Conservation (phyloP, 2,329 filamentous ascomycete genomes). For the Aspergillus quadricinctus region DNA sequence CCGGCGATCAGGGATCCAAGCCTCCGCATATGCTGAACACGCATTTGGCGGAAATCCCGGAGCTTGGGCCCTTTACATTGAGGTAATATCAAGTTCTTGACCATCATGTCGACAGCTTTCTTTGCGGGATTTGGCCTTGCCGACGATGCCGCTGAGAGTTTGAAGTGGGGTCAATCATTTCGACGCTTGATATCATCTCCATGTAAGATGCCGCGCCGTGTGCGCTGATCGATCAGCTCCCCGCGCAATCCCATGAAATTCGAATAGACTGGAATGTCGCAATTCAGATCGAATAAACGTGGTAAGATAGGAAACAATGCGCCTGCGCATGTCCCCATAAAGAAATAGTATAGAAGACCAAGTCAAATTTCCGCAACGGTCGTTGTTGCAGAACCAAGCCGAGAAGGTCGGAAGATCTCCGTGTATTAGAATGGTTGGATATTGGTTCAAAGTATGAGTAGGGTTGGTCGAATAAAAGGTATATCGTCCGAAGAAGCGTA, state of each 20-base stretch:
- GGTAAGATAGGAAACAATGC: constrained; percentile 12
- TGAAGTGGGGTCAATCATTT: not conserved
- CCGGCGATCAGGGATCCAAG: constrained; percentile 2
- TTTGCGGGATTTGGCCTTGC: not conserved
- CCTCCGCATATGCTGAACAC: not conserved
- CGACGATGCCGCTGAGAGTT: not conserved
- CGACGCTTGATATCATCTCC: not conserved
- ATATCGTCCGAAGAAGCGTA: constrained; percentile 1
- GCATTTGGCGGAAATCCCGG: not conserved
- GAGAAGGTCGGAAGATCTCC: not conserved
- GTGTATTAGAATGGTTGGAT: constrained; percentile 9
- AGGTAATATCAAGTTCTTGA: not conserved
- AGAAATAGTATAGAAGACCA: constrained; percentile 13
- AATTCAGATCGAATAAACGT: constrained; percentile 10
- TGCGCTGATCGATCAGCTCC: constrained; percentile 7
- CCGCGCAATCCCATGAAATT: constrained; percentile 7
- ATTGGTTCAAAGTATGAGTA: not conserved
- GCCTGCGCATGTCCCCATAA: constrained; percentile 13
- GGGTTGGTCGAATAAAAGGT: not conserved
- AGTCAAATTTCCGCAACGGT: not conserved
- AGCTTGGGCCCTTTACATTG: not conserved
- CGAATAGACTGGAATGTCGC: constrained; percentile 7
- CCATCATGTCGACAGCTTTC: not conserved
- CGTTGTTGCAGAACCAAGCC: not conserved
- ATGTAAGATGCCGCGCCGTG: not conserved